These are phyloP conservation scores for Multifurca ochricompacta DNA, from an alignment of 768 basidiomycete genomes.

Conservation along the genomic window DNA sequence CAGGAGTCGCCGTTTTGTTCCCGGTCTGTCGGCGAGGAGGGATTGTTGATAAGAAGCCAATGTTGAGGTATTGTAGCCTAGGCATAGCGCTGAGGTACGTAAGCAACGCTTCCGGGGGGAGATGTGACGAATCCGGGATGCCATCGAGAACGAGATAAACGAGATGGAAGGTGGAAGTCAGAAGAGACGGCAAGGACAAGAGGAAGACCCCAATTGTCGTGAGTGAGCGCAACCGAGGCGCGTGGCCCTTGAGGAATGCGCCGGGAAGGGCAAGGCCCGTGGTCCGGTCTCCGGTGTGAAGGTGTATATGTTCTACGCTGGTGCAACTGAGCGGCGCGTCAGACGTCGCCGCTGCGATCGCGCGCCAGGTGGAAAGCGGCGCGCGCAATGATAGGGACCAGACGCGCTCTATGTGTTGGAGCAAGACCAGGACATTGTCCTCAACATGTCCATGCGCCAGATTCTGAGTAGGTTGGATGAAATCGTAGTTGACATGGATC, in stretches of 20 bases:
- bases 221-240: background rate
- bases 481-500: background rate
- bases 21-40: background rate
- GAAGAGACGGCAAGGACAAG: background rate
- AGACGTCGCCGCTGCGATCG: background rate
- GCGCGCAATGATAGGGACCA: background rate
- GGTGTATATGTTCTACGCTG: background rate
- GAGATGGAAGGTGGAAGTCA: background rate
- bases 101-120: background rate
- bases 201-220: background rate
- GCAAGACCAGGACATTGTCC: background rate
- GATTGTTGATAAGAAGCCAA: background rate
- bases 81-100: background rate
- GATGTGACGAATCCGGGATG: background rate
- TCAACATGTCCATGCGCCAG: background rate
- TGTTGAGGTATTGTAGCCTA: background rate
- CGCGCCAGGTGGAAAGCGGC: background rate
- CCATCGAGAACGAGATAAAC: background rate
- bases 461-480: background rate
- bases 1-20: background rate
- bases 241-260: background rate
- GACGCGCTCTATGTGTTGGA: background rate
- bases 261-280: background rate
- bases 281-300: background rate
- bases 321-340: background rate